Percentiles rank a stretch among this genome's conserved stretches.
phyloP scores from a whole-genome alignment of 371 early-diverging fungal genomes.

The Ordospora colligata region DNA sequence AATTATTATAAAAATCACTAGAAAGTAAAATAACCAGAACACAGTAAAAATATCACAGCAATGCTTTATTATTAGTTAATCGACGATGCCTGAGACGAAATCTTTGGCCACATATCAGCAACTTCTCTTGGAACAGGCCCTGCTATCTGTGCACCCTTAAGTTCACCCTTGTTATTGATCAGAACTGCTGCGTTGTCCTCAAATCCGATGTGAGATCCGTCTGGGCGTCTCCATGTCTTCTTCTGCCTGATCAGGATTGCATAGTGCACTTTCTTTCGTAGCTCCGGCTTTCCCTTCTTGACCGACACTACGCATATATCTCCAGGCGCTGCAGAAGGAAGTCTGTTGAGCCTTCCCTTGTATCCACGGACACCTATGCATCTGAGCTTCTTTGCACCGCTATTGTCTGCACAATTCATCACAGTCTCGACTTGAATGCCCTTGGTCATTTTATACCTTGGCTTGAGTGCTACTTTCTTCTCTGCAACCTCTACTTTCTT shows the following conservation, averaged over 20 bases:
- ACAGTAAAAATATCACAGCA: background rate
- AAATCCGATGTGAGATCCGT: conserved; percentile 95
- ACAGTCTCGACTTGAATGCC: conserved; percentile 98
- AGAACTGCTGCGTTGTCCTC: conserved; percentile 93
- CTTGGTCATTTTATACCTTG: conserved; percentile 74
- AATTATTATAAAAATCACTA: background rate
- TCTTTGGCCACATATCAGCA: conserved; percentile 99
- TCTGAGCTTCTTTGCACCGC: conserved; percentile 98
- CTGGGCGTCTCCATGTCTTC: conserved; percentile 95
- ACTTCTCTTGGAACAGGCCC: conserved; percentile 99
- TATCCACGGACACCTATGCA: conserved; percentile 92
- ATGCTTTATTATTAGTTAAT: conserved; percentile 31
- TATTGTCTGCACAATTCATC: conserved; percentile 99
- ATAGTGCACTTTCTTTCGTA: conserved; percentile 98
- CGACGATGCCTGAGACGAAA: conserved; percentile 72
- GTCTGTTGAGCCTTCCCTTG: conserved; percentile 88
- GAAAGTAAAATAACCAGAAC: background rate
- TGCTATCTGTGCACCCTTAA: conserved; percentile 98
- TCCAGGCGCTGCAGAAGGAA: conserved; percentile 96
- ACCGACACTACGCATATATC: conserved; percentile 98
- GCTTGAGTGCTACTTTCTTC: conserved; percentile 39
- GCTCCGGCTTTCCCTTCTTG: conserved; percentile 99
- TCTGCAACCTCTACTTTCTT: conserved; percentile 26
- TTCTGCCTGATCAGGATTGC: conserved; percentile 98
- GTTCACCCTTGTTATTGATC: conserved; percentile 97